Conservation (phyloP, 768 basidiomycete genomes). For the Mycena leptocephala region DNA sequence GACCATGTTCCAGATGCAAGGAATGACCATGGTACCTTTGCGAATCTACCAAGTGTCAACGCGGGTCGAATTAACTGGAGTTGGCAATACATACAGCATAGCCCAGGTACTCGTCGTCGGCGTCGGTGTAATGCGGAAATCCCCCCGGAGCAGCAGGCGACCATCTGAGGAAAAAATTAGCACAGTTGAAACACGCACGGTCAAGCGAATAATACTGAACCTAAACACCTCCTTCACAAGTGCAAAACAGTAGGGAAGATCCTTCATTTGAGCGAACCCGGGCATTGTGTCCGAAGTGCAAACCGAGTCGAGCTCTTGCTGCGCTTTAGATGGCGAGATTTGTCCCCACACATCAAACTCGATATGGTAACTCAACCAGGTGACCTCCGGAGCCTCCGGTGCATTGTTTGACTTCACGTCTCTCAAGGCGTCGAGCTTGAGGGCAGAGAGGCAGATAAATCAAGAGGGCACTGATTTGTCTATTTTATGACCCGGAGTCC, state of each 20-base stretch:
- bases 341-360: too few relatives aligned
- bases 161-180: background rate
- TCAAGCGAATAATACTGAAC: background rate
- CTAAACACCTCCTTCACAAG: constrained; percentile 10
- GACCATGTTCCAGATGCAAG: constrained; percentile 23
- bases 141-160: background rate
- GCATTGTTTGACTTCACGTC: too few relatives aligned
- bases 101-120: constrained; percentile 1
- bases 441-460: too few relatives aligned
- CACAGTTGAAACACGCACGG: background rate
- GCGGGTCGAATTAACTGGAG: too few relatives aligned
- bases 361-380: too few relatives aligned
- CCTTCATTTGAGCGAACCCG: background rate
- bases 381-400: too few relatives aligned
- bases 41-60: background rate
- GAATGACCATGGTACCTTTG: constrained; percentile 8
- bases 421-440: too few relatives aligned
- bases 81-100: background rate
- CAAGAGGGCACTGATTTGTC: too few relatives aligned
- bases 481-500: too few relatives aligned
- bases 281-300: background rate
- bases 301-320: constrained; percentile 1
- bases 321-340: too few relatives aligned
- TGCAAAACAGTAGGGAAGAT: constrained; percentile 4
- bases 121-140: constrained; percentile 5